These are phyloP conservation scores for Wallacemonas sp. DNA, from an alignment of 208 protist species.

Conservation along the genomic window DNA sequence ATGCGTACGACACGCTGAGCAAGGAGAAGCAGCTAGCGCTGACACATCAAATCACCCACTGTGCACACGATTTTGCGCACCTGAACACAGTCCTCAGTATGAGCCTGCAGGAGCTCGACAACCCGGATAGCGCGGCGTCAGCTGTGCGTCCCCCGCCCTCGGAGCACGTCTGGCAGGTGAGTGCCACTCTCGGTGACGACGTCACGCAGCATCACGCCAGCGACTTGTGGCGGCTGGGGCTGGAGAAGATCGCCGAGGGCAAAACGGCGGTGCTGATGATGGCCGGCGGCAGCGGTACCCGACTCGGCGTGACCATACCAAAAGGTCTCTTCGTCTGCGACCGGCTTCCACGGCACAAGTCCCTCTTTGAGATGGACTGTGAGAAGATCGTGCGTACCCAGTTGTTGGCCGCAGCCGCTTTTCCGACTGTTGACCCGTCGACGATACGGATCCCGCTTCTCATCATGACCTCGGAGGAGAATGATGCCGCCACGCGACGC, in stretches of 20 bases:
- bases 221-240: constrained; percentile 31
- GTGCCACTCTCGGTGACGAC: constrained; percentile 12
- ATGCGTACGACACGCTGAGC: constrained; percentile 29
- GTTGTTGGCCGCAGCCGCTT: constrained; percentile 43
- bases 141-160: constrained; percentile 29
- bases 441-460: constrained; percentile 59
- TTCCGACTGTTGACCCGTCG: not conserved
- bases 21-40: constrained; percentile 17
- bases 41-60: constrained; percentile 20
- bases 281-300: constrained; percentile 98
- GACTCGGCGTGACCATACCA: constrained; percentile 94
- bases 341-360: constrained; percentile 87
- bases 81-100: constrained; percentile 38
- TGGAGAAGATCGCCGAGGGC: constrained; percentile 77
- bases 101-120: constrained; percentile 23
- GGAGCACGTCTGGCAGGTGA: constrained; percentile 22
- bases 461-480: constrained; percentile 97
- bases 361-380: constrained; percentile 97
- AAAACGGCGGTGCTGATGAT: constrained; percentile 94
- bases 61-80: constrained; percentile 31
- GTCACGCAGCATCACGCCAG: not conserved
- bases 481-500: constrained; percentile 78
- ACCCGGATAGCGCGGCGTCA: not conserved
- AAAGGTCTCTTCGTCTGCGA: constrained; percentile 93
- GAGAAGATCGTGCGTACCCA: constrained; percentile 91